These are phyloP conservation scores for Eutreptiella sp. DNA, from an alignment of 208 protist species.

Conservation along the genomic window DNA sequence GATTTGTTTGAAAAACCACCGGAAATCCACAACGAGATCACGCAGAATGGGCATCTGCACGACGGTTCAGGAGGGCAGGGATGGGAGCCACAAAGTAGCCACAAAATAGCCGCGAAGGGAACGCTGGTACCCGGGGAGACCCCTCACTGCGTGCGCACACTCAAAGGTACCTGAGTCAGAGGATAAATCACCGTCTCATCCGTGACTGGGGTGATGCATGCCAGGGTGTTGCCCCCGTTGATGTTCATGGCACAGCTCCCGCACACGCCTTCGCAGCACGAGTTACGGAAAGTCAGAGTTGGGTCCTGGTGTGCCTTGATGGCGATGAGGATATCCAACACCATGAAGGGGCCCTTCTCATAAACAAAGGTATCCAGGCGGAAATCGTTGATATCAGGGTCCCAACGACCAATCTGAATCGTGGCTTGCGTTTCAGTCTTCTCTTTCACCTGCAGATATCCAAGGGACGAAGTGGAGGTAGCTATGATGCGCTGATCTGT, in stretches of 20 bases:
- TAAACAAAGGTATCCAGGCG: constrained; percentile 80
- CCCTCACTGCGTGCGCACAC: too few relatives aligned
- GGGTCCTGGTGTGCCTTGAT: constrained; percentile 84
- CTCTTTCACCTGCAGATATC: too few relatives aligned
- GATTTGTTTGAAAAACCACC: constrained; percentile 79
- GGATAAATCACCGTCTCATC: constrained; percentile 69
- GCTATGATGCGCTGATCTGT: too few relatives aligned
- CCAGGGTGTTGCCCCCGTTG: constrained; percentile 82
- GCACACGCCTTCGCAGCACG: constrained; percentile 81
- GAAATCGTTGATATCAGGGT: constrained; percentile 66
- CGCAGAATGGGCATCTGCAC: constrained; percentile 82
- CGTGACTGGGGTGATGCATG: constrained; percentile 74
- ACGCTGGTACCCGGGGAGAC: too few relatives aligned
- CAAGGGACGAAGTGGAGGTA: too few relatives aligned
- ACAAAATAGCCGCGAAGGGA: too few relatives aligned
- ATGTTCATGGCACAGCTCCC: constrained; percentile 89
- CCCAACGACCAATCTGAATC: constrained; percentile 75
- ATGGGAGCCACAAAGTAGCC: too few relatives aligned
- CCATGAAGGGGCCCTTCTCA: constrained; percentile 82
- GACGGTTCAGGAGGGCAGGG: too few relatives aligned
- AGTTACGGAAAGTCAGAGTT: constrained; percentile 74
- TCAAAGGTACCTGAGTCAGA: too few relatives aligned
- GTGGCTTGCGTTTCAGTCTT: too few relatives aligned
- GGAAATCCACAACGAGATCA: constrained; percentile 78
- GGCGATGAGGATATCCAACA: constrained; percentile 73